These are phyloP conservation scores for Microdochium trichocladiopsis DNA, from an alignment of 2,329 filamentous ascomycete genomes.

Conservation along the genomic window DNA sequence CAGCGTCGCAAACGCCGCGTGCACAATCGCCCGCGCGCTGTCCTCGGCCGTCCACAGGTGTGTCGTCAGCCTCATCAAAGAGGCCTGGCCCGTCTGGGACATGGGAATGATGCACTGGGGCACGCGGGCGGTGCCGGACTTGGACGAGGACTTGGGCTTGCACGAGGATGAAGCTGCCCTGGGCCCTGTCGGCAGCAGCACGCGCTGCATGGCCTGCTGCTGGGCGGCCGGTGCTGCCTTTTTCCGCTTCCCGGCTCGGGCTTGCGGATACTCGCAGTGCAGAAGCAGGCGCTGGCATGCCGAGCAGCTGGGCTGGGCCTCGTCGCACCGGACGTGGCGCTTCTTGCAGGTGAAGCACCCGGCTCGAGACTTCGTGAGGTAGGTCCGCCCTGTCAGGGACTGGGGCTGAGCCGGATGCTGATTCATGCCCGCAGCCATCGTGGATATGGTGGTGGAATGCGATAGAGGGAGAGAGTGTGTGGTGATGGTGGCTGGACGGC, in stretches of 20 bases:
- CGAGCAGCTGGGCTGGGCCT: background rate
- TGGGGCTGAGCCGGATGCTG: too few species aligned
- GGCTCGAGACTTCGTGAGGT: background rate
- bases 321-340: constrained; percentile 1
- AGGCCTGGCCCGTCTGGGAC: background rate
- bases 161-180: too few species aligned
- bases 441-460: too few species aligned
- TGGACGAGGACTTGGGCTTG: too few species aligned
- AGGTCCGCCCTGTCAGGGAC: background rate
- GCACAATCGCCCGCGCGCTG: background rate
- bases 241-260: background rate
- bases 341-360: background rate
- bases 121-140: too few species aligned
- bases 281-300: background rate
- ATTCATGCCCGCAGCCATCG: too few species aligned
- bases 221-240: background rate
- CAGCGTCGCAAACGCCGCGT: background rate
- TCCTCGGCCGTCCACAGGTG: background rate
- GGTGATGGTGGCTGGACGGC: too few species aligned
- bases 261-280: background rate
- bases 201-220: background rate
- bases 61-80: too few species aligned
- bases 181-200: background rate
- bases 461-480: too few species aligned
- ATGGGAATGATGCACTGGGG: background rate